phyloP scores from a whole-genome alignment of 1,284 basidiomycete species.

The Phaffia rhodozyma region DNA sequence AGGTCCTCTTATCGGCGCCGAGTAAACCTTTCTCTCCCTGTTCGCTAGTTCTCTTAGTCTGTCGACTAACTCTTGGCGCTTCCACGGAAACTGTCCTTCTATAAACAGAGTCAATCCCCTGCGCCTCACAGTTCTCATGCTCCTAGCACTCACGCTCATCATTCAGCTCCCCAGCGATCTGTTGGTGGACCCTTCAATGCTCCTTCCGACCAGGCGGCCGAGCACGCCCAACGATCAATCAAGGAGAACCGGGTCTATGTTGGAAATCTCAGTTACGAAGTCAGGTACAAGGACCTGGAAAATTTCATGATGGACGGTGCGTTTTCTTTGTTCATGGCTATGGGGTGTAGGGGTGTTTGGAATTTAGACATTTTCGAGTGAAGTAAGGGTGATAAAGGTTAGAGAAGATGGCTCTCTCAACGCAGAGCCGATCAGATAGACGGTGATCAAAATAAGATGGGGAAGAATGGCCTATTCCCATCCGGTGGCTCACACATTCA shows the following conservation, averaged over 20 bases:
- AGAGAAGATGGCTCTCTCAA: too few species aligned
- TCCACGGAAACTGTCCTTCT: neutral
- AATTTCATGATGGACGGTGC: conserved; percentile 99
- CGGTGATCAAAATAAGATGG: too few species aligned
- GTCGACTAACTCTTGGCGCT: neutral
- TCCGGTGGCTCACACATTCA: too few species aligned
- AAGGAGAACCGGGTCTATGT: conserved; percentile 97
- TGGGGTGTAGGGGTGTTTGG: conserved; percentile 43
- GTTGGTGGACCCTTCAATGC: conserved; percentile 86
- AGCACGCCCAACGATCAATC: conserved; percentile 85
- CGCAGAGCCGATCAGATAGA: too few species aligned
- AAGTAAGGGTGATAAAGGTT: neutral
- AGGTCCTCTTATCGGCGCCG: conserved; percentile 2
- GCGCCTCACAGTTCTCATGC: neutral
- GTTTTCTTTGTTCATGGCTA: conserved; percentile 39
- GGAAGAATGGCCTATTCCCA: too few species aligned
- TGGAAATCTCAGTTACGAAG: conserved; percentile 93
- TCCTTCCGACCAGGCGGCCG: conserved; percentile 69
- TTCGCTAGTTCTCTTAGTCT: neutral
- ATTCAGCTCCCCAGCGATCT: conserved; percentile 35
- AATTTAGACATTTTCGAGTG: conserved; percentile 32
- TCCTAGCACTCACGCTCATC: neutral
- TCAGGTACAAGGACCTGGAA: conserved; percentile 94
- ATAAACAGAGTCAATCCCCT: neutral
- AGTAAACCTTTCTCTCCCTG: neutral